These are phyloP conservation scores for Penicillium soppii DNA, from an alignment of 495 filamentous ascomycete species.

Conservation along the genomic window DNA sequence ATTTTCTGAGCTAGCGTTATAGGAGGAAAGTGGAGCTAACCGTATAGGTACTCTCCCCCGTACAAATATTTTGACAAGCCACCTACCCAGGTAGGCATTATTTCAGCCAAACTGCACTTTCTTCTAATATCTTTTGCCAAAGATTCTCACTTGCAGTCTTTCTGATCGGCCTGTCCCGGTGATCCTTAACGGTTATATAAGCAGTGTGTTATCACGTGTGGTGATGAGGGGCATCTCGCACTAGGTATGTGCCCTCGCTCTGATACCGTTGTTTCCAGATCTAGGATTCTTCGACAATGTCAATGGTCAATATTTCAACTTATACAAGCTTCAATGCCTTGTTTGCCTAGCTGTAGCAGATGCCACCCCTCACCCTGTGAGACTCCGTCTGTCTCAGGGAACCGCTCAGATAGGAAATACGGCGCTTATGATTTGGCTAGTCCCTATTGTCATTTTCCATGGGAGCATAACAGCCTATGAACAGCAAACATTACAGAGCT, in stretches of 20 bases:
- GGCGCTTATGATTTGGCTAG: conserved; percentile 44
- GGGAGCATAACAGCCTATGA: conserved; percentile 25
- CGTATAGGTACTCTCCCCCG: too few species aligned
- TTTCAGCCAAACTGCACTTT: too few species aligned
- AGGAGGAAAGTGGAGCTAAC: too few species aligned
- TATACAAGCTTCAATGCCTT: conserved; percentile 2
- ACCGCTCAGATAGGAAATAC: conserved; percentile 26
- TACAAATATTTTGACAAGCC: too few species aligned
- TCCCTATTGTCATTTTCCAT: conserved; percentile 30
- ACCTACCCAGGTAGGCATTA: too few species aligned
- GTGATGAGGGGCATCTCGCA: conserved; percentile 20
- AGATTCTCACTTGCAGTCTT: too few species aligned
- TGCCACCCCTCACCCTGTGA: conserved; percentile 14
- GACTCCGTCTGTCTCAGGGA: conserved; percentile 28
- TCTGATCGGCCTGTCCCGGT: neutral
- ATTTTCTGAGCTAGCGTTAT: too few species aligned
- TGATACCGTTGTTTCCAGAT: conserved; percentile 3
- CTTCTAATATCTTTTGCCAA: too few species aligned
- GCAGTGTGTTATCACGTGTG: conserved; percentile 14
- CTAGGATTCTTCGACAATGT: neutral
- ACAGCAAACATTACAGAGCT: conserved; percentile 8
- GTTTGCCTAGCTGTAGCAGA: conserved; percentile 10
- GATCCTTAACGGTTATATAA: conserved; percentile 12
- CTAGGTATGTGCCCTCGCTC: neutral
- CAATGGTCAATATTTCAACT: conserved; percentile 8